A percentile compares a stretch with the other conserved stretches of the same genome.
phyloP scores from a whole-genome alignment of 805 yeast genomes.

The Cyberlindnera maritima region DNA sequence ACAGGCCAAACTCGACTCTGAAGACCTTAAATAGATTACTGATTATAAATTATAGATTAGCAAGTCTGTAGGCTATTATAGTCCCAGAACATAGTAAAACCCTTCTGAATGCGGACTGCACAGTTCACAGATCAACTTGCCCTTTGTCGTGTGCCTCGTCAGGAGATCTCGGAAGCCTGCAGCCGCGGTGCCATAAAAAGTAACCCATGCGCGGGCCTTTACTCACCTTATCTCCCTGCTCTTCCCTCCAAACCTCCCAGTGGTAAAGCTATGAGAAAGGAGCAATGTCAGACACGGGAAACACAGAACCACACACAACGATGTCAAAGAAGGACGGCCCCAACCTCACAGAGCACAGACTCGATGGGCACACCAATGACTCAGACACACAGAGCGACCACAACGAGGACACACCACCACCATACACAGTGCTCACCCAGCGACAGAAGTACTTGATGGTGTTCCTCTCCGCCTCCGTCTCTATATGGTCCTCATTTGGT shows the following conservation, averaged over 20 bases:
- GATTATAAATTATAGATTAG: too few relatives aligned
- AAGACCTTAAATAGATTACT: too few relatives aligned
- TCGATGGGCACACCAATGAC: neutral
- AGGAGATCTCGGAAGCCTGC: conserved; percentile 1
- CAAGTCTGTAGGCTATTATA: too few relatives aligned
- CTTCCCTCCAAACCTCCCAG: too few relatives aligned
- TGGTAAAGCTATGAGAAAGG: neutral
- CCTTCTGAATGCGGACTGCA: too few relatives aligned
- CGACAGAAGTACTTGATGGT: conserved; percentile 8
- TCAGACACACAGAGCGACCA: neutral
- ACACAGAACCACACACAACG: neutral
- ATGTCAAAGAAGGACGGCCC: neutral
- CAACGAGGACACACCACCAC: neutral
- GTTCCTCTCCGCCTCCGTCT: conserved; percentile 29
- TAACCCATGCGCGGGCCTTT: neutral
- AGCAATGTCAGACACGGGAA: neutral
- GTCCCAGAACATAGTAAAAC: too few relatives aligned
- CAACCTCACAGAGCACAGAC: neutral
- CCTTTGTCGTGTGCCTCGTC: too few relatives aligned
- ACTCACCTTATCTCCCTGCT: neutral
- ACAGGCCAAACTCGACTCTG: conserved; percentile 1
- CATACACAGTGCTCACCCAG: conserved; percentile 8
- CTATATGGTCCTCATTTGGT: conserved; percentile 68
- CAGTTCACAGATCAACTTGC: too few relatives aligned
- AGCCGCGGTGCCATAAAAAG: conserved; percentile 1